Evolutionary conservation across 805 yeast genomes (phyloP), one percentile per base, ranked within the genome.

Genomic region (Starmerella bacillaris): DNA sequence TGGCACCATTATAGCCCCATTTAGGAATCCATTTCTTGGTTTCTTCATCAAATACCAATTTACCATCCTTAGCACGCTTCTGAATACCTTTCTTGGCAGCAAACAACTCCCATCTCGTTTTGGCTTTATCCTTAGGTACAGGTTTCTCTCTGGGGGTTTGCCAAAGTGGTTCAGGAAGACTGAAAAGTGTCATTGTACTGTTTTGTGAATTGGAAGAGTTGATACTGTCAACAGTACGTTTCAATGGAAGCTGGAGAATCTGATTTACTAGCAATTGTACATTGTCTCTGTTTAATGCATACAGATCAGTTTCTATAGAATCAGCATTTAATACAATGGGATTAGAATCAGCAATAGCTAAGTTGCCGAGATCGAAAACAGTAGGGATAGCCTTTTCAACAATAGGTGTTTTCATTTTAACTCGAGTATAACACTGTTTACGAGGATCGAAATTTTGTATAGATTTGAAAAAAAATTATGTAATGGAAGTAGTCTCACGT

Each of bases 1-100:
- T 89, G 59, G 72, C 72, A 51, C 96, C 96, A 45, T 78, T 75
- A 63, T 77, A 86, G 41, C 99, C 99, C 98, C 98, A 89, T 59
- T 83, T 86, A 49, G 92, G 86, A 41, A 77, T 94, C 98, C 98
- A 89, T 59, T 83, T 84, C 34, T 86, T 84, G 21, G 70, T 60
- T 21, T 69, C 89, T 57, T 89, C 96, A 57, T 89, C 94, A 49
- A 62, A 89, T 1, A 79, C 82, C 69, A 75, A 64, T 60, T 80
- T 89, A 31, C 93, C 94, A 20, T 78, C 74, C 56, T 76, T 83
- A 41, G 78, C 79, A 65, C 79, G 84, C 60, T 92, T 69, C 59
- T 77, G 65, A 55, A 89, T 89, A 51, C 96, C 96, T 62, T 89
- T 89, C 67, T 72, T 79, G 40, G 78, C 78, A 44, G 99, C 99